Evolutionary conservation across 768 basidiomycete genomes (phyloP).

Genomic region (Suillus subluteus): DNA sequence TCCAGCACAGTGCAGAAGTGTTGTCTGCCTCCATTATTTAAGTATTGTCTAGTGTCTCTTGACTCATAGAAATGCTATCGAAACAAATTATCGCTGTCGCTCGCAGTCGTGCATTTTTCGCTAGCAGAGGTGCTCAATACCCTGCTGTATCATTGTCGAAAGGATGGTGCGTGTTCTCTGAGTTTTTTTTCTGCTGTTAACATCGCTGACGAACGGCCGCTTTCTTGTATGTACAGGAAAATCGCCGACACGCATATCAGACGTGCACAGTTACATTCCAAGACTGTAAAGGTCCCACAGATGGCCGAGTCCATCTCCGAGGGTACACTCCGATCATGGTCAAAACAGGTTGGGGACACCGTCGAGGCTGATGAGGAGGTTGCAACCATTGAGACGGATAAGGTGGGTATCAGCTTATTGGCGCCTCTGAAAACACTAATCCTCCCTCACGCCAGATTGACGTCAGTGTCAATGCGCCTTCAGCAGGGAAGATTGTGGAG

Average conservation of each 20-base stretch:
- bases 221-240: slow-evolving; percentile 40
- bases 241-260: slow-evolving; percentile 49
- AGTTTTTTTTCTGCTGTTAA: slow-evolving; percentile 18
- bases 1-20: not conserved
- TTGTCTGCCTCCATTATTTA: not conserved
- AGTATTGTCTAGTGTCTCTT: not conserved
- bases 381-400: slow-evolving; percentile 98
- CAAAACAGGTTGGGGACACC: slow-evolving; percentile 89
- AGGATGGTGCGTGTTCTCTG: slow-evolving; percentile 46
- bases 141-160: slow-evolving; percentile 42
- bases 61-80: slow-evolving; percentile 57
- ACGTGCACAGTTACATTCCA: slow-evolving; percentile 71
- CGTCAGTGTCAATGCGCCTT: slow-evolving; percentile 93
- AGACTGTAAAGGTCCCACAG: slow-evolving; percentile 95
- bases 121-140: slow-evolving; percentile 36
- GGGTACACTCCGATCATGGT: slow-evolving; percentile 94
- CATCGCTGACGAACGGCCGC: slow-evolving; percentile 16
- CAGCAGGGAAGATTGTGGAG: slow-evolving; percentile 87
- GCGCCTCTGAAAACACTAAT: slow-evolving; percentile 9
- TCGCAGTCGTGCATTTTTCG: slow-evolving; percentile 58
- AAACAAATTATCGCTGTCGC: slow-evolving; percentile 69
- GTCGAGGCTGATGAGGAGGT: slow-evolving; percentile 95
- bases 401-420: slow-evolving; percentile 54
- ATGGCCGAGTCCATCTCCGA: slow-evolving; percentile 99
- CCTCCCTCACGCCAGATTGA: slow-evolving; percentile 69